Evolutionary conservation across 2,329 filamentous ascomycete genomes (phyloP).

Genomic region (Diaporthe sp.): DNA sequence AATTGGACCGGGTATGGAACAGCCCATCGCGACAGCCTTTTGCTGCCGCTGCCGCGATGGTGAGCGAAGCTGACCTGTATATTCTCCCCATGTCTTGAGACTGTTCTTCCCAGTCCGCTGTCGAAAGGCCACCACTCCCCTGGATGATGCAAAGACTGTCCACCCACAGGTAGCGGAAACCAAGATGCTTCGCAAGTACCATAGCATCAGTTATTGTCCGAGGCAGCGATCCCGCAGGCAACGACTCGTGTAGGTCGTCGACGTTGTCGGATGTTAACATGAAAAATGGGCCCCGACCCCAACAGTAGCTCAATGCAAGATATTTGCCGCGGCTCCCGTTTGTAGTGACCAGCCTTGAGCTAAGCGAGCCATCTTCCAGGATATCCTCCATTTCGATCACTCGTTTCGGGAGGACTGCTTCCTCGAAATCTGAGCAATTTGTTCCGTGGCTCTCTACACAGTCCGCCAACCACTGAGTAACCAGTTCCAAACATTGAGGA

Average conservation of each 20-base stretch:
- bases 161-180: constrained; percentile 15
- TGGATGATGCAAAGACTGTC: constrained; percentile 20
- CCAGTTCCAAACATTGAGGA: neutral
- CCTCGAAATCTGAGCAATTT: neutral
- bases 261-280: neutral
- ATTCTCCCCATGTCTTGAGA: neutral
- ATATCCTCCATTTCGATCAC: neutral
- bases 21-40: neutral
- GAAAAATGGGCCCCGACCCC: neutral
- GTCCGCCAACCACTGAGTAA: neutral
- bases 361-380: neutral
- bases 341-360: neutral
- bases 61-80: neutral
- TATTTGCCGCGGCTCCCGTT: neutral
- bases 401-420: neutral
- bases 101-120: neutral
- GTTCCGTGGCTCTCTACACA: neutral
- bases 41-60: neutral
- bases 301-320: neutral
- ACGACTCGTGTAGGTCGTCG: neutral
- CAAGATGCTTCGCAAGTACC: neutral
- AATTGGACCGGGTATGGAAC: neutral
- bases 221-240: neutral
- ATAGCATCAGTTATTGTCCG: neutral
- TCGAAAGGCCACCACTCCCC: neutral